These are phyloP conservation scores for Chalciporus pseudorubinellus DNA, from an alignment of 768 basidiomycete species.

Conservation along the genomic window DNA sequence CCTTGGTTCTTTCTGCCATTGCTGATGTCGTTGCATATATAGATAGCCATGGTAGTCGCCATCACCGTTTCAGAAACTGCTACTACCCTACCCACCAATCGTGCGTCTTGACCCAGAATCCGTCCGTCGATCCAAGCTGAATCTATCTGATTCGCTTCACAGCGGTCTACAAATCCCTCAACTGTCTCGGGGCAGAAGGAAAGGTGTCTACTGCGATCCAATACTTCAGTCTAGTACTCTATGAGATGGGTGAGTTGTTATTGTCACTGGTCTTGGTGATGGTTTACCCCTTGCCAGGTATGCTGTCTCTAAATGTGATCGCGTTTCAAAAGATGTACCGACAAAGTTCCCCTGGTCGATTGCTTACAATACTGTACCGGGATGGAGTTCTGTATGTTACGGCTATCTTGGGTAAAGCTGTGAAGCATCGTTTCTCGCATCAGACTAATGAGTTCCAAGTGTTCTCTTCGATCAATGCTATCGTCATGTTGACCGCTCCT, in stretches of 20 bases:
- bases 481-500: constrained; percentile 5
- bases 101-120: constrained; percentile 3
- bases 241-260: constrained; percentile 12
- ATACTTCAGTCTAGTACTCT: constrained; percentile 12
- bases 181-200: constrained; percentile 7
- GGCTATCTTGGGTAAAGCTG: constrained; percentile 13
- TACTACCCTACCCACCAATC: background rate
- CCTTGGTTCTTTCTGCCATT: background rate
- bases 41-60: constrained; percentile 7
- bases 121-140: background rate
- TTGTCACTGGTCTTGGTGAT: background rate
- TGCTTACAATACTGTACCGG: constrained; percentile 14
- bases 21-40: background rate
- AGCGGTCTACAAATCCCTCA: constrained; percentile 13
- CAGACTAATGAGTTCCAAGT: constrained; percentile 2
- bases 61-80: constrained; percentile 10
- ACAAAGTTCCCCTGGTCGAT: constrained; percentile 3
- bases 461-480: constrained; percentile 18
- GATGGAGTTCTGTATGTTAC: constrained; percentile 20
- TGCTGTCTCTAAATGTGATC: constrained; percentile 15
- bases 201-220: constrained; percentile 7
- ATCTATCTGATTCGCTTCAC: background rate
- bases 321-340: constrained; percentile 16
- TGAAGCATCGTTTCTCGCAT: background rate
- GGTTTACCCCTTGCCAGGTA: constrained; percentile 5